Evolutionary conservation across 2,329 filamentous ascomycete species (phyloP).

Genomic region (Sporothrix brunneoviolacea): DNA sequence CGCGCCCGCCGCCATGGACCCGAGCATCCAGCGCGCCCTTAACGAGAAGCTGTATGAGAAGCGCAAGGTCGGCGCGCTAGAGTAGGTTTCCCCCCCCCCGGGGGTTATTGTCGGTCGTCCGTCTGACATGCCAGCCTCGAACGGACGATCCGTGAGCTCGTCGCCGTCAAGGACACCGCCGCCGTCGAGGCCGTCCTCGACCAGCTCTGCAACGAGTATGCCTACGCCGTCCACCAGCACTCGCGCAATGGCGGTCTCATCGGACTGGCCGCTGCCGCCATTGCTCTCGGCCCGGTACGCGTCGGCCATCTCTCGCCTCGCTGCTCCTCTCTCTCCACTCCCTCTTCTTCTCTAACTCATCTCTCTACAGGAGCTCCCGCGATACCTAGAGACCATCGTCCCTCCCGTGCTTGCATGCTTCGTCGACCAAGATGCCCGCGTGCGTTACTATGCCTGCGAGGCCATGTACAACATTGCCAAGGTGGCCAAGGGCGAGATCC

Average conservation of each 20-base stretch:
- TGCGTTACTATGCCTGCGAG: slow-evolving; percentile 97
- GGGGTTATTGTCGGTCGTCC: neutral
- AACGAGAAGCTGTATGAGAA: slow-evolving; percentile 99
- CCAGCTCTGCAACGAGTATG: slow-evolving; percentile 95
- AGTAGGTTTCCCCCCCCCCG: slow-evolving; percentile 54
- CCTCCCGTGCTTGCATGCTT: slow-evolving; percentile 96
- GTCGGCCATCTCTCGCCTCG: neutral
- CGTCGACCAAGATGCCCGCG: slow-evolving; percentile 92
- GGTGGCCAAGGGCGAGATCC: slow-evolving; percentile 93
- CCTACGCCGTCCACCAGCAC: slow-evolving; percentile 95
- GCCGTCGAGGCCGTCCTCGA: slow-evolving; percentile 83
- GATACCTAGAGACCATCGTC: slow-evolving; percentile 88
- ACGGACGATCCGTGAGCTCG: slow-evolving; percentile 78
- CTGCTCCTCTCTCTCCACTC: neutral
- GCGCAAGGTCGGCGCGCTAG: slow-evolving; percentile 89
- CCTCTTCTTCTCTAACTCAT: neutral
- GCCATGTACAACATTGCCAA: slow-evolving; percentile 99
- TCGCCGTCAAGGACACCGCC: slow-evolving; percentile 68
- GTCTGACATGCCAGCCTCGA: slow-evolving; percentile 59
- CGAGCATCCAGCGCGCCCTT: slow-evolving; percentile 78
- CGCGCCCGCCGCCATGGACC: slow-evolving; percentile 60
- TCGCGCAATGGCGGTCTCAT: slow-evolving; percentile 95
- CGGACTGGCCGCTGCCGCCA: slow-evolving; percentile 88
- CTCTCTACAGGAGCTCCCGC: slow-evolving; percentile 66
- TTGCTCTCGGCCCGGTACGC: slow-evolving; percentile 78